Evolutionary conservation across 345 rosid genomes (phyloP).

Genomic region (Camelina sativa): DNA sequence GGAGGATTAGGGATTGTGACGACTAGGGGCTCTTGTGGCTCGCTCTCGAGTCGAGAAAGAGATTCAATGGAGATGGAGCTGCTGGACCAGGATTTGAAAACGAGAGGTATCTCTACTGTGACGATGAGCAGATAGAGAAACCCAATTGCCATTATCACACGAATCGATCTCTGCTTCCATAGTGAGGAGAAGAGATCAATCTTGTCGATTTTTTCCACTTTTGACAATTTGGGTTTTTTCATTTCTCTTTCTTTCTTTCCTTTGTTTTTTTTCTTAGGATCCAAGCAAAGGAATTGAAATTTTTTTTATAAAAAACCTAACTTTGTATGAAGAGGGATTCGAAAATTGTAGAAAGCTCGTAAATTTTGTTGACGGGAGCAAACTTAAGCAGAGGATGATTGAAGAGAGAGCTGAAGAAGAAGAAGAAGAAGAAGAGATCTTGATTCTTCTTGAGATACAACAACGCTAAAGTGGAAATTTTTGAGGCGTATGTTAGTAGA

Average conservation of each 20-base stretch:
- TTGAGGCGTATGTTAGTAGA: conserved; percentile 36
- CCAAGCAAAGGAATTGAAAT: conserved; percentile 31
- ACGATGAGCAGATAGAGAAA: conserved; percentile 63
- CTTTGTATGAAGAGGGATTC: neutral
- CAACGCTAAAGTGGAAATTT: neutral
- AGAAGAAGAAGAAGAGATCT: conserved; percentile 23
- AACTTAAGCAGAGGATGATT: conserved; percentile 19
- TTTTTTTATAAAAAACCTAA: neutral
- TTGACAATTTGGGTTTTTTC: conserved; percentile 64
- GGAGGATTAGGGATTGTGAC: conserved; percentile 67
- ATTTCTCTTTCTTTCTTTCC: conserved; percentile 54
- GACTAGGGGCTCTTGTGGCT: conserved; percentile 47
- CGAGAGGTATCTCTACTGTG: conserved; percentile 79
- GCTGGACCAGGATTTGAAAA: conserved; percentile 58
- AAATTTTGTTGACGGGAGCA: conserved; percentile 7
- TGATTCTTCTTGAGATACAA: conserved; percentile 14
- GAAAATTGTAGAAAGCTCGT: neutral
- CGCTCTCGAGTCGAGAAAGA: conserved; percentile 52
- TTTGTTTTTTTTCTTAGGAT: conserved; percentile 33
- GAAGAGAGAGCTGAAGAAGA: conserved; percentile 1
- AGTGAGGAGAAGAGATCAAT: conserved; percentile 53
- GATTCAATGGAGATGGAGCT: conserved; percentile 56
- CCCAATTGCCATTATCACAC: conserved; percentile 60
- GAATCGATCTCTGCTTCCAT: conserved; percentile 72
- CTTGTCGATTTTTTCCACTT: conserved; percentile 50